Conservation (phyloP, 805 yeast species). For the Grigorovia yakushimaensis region DNA sequence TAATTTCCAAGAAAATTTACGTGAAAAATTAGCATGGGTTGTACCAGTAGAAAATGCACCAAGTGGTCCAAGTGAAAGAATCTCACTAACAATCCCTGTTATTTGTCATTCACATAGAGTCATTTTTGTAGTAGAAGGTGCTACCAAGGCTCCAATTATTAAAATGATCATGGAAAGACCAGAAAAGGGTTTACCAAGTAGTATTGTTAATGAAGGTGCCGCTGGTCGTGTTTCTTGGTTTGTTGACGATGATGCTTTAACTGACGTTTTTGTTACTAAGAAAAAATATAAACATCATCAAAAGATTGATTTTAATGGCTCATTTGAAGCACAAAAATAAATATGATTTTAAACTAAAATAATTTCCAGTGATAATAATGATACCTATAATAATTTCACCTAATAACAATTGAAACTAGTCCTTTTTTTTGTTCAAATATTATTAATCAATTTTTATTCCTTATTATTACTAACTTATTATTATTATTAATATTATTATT, state of each 20-base stretch:
- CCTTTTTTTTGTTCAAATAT: no score
- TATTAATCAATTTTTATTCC: no score
- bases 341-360: no score
- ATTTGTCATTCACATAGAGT: slow-evolving; percentile 89
- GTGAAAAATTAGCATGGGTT: slow-evolving; percentile 92
- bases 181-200: slow-evolving; percentile 89
- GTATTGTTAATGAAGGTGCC: slow-evolving; percentile 91
- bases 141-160: slow-evolving; percentile 86
- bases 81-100: slow-evolving; percentile 87
- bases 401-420: no score
- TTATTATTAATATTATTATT: no score
- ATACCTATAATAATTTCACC: no score
- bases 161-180: slow-evolving; percentile 93
- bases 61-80: slow-evolving; percentile 73
- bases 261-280: slow-evolving; percentile 49
- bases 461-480: no score
- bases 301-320: slow-evolving; percentile 5
- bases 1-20: slow-evolving; percentile 65
- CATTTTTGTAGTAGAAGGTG: slow-evolving; percentile 92
- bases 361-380: no score
- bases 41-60: slow-evolving; percentile 91
- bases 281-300: slow-evolving; percentile 22
- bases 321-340: neutral
- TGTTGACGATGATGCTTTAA: slow-evolving; percentile 87
- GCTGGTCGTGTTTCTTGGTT: slow-evolving; percentile 96